Percentiles rank a stretch among this genome's conserved stretches.
These are phyloP conservation scores for Russula brevipes DNA, from an alignment of 768 basidiomycete species.

Conservation along the genomic window DNA sequence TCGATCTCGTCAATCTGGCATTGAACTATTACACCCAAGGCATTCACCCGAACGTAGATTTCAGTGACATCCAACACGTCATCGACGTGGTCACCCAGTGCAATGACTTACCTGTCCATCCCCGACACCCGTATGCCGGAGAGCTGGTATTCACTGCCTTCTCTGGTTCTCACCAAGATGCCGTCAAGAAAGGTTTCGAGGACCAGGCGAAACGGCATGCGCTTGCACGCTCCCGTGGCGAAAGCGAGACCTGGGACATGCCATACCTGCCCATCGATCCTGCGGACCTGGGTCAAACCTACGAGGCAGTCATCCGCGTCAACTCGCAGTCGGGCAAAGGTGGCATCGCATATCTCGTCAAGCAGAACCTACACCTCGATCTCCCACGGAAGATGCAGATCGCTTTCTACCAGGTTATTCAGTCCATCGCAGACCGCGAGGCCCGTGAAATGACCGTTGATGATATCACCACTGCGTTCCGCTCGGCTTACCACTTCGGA, in stretches of 20 bases:
- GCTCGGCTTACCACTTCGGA: conserved; percentile 75
- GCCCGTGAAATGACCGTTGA: conserved; percentile 94
- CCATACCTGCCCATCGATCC: conserved; percentile 98
- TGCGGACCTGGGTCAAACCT: conserved; percentile 87
- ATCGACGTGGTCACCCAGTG: conserved; percentile 94
- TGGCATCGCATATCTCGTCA: conserved; percentile 96
- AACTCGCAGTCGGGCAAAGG: conserved; percentile 99
- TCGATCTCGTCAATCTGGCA: conserved; percentile 94
- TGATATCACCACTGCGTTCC: conserved; percentile 90
- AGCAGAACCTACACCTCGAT: conserved; percentile 85
- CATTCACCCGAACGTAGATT: conserved; percentile 80
- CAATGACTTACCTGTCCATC: conserved; percentile 94
- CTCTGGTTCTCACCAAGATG: conserved; percentile 97
- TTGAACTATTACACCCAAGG: conserved; percentile 97
- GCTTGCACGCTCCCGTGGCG: conserved; percentile 52
- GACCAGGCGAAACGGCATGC: conserved; percentile 62
- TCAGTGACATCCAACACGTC: conserved; percentile 83
- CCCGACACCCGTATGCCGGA: conserved; percentile 94
- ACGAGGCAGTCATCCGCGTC: conserved; percentile 98
- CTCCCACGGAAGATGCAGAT: conserved; percentile 97
- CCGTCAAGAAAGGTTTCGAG: conserved; percentile 99
- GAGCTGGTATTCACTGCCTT: conserved; percentile 98
- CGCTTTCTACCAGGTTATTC: conserved; percentile 90
- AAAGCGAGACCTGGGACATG: conserved; percentile 76
- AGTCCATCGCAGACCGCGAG: conserved; percentile 84